Base-by-base conservation (phyloP, 1,284 basidiomycete genomes). In the Ustilago curta region DNA sequence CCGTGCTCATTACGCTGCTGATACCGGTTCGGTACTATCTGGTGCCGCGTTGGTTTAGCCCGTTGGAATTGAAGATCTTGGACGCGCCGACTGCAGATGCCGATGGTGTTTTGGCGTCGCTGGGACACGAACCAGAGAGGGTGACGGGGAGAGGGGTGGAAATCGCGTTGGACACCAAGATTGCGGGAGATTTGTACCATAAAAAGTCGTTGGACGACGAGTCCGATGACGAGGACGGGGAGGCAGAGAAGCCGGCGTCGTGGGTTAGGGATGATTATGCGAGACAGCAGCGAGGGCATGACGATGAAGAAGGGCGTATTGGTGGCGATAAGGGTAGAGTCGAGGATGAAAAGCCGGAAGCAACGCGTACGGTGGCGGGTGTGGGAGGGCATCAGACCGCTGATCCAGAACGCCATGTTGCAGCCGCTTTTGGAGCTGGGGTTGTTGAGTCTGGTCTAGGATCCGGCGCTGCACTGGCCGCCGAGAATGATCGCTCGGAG, bases 1-100 rank as follows among this genome's bases (percentile, higher is more conserved):
- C 95, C 0, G 88, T 97, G 43, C 90, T 97, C 71, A 97, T 97
- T 81, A 89, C 93, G 80, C 85, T 93, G 19, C 88, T 98, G 19
- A 89, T 97, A n/a, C 95, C 95, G 0, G 77, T 96, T 7, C 88
- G 96, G 48, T 89, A 90, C 44, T 88, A 88, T 63, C 71, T 94
- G 16, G 88, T 97, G 4, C 94, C 95, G 1, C 87, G 87, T 21
- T 90, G 92, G 12, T 96, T 98, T 85, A 91, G 91, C 0, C 82
- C 86, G 1, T 91, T 92, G 61, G 95, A 98, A 83, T 87, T 99
- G 35, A 88, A 88, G 2, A 90, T 95, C 23, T 88, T 98, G 21
- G 96, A 97, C 84, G 92, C 92, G 7, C 92, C 93, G 0, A 92
- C 93, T 0, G 94, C 94, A 4, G 86, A 86, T 81, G 85, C 86